Evolutionary conservation across 2,329 filamentous ascomycete genomes (phyloP), one percentile per base, ranked within the genome.

Genomic region (Onygenales sp.): DNA sequence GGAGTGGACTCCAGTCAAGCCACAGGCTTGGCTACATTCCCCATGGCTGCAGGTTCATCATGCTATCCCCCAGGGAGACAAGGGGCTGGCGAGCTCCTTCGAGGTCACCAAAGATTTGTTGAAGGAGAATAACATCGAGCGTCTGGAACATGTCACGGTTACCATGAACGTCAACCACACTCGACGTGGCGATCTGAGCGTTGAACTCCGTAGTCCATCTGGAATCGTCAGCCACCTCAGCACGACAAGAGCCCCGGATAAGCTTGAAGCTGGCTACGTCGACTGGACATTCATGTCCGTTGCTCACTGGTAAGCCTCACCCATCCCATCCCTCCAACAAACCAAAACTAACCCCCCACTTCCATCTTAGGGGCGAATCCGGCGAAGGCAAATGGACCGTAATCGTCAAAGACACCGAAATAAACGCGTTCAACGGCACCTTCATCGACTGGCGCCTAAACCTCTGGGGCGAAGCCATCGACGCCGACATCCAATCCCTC

Each of bases 201-300:
- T 95, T 39, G 93, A 98, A 65, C 76, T 98, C 45, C 82, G 88
- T 65, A 95, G 90, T 62, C 93, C 93, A 0, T 76, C 82, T 35
- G 87, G 89, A 8, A 74, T 96, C 54, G 76, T 89, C 58, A 95
- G 89, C 65, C 85, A 95, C 65, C 81, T 98, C 51, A 86, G 91
- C 4, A 87, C 84, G 10, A 76, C 85, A 1, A 86, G 93, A 59
- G 78, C 78, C 55, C 70, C 81, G 21, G 93, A 98, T 68, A 75
- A 78, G 1, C 79, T 78, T 38, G 66, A 72, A 0, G 70, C 72
- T 21, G 93, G 93, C 7, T 98, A 97, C 67, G 75, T 84, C 39
- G 89, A 97, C 72, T 98, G 93, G 93, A 97, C 92, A 0, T 98
- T 98, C 64, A 98, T 98, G 93, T 94, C 86, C 57, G 93, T 98